Evolutionary conservation across 768 basidiomycete species (phyloP).

Genomic region (Suillus clintonianus): DNA sequence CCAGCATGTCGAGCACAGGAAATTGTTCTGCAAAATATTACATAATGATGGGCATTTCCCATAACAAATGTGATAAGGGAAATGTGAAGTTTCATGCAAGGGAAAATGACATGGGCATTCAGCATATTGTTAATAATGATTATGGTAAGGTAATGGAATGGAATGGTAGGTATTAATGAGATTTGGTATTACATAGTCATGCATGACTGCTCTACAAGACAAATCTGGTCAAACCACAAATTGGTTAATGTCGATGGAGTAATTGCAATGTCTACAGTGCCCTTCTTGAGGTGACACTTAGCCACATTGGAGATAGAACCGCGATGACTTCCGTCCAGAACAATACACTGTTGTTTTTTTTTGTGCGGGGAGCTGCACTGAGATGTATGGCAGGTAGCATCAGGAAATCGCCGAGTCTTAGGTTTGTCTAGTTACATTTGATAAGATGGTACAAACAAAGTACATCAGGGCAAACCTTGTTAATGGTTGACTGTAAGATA

Average conservation of each 20-base stretch:
- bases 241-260: neutral
- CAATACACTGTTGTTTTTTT: neutral
- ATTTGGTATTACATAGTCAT: neutral
- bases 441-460: too few relatives aligned
- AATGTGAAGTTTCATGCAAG: too few relatives aligned
- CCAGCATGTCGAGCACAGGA: neutral
- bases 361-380: neutral
- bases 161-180: too few relatives aligned
- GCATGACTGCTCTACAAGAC: neutral
- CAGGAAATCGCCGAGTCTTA: too few relatives aligned
- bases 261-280: neutral
- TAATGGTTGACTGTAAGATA: too few relatives aligned
- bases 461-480: too few relatives aligned
- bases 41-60: too few relatives aligned
- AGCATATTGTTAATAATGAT: too few relatives aligned
- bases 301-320: neutral
- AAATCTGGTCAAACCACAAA: neutral
- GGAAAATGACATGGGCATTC: too few relatives aligned
- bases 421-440: too few relatives aligned
- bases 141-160: too few relatives aligned
- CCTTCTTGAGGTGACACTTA: neutral
- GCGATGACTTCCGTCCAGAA: neutral
- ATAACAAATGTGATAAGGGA: too few relatives aligned
- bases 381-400: neutral
- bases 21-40: neutral